Evolutionary conservation across 2,329 filamentous ascomycete species (phyloP), one percentile per base, ranked within the genome.

Genomic region (Diaporthe vexans): DNA sequence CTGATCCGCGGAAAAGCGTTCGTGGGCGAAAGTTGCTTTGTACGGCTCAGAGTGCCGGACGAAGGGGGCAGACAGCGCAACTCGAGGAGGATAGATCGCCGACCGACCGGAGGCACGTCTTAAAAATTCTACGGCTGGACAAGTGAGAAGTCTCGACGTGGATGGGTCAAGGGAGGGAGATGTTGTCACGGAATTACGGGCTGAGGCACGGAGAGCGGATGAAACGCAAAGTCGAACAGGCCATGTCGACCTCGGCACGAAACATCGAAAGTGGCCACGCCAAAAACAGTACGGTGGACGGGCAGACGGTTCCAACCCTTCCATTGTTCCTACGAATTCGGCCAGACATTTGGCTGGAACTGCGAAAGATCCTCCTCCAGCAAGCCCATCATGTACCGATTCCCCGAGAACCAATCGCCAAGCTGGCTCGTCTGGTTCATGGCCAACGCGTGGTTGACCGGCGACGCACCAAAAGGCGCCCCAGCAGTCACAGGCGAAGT

Each of bases 351-450:
- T 3, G 73, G 68, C 46, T 79, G 77, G 69, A 88, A 86, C 40
- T 85, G 83, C 70, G 85, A 86, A 73, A 88, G 76, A 58, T 93
- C 91, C 74, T 92, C 89, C 79, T 93, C 91, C 79, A 93, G 80
- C 73, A 93, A 79, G 0, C 90, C 90, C 84, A 93, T 87, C 84
- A 93, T 89, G 77, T 92, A 91, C 72, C 88, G 86, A 74, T 90
- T 93, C 1, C 91, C 90, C 4, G 89, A 90, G 77, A 92, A 93
- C 91, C 91, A 93, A 76, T 92, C 91, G 2, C 89, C 89, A 74
- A 93, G 81, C 59, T 91, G 87, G 43, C 86, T 82, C 33, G 83
- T 80, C 74, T 83, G 79, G 73, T 79, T 75, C 54, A 76, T 46
- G 40, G 73, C 71, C 65, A 67, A 40, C 33, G 74, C 71, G n/a